Conservation (phyloP, 2,329 filamentous ascomycete species). For the Pseudogymnoascus sp. region DNA sequence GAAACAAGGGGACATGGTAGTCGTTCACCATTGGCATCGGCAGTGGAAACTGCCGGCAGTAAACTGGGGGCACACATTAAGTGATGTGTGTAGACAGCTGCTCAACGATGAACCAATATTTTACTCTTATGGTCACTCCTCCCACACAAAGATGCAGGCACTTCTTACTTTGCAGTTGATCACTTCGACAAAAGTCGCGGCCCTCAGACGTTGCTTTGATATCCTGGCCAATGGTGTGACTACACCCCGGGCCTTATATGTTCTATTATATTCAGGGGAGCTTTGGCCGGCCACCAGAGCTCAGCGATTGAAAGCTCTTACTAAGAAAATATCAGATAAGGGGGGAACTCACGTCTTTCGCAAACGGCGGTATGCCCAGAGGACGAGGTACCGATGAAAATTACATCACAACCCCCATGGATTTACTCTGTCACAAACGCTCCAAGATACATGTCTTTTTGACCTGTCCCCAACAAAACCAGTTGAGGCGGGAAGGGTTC, state of each 20-base stretch:
- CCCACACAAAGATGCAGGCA: neutral
- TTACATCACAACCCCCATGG: neutral
- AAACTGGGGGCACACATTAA: neutral
- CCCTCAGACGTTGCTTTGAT: neutral
- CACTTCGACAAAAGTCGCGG: neutral
- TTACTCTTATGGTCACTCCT: neutral
- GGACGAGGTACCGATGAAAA: neutral
- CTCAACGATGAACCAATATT: neutral
- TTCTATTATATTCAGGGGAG: neutral
- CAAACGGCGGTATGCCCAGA: too few species aligned
- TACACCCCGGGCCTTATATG: neutral
- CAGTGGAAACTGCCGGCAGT: conserved; percentile 1
- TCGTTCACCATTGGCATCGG: neutral
- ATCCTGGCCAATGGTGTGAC: conserved; percentile 4
- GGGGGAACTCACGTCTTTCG: too few species aligned
- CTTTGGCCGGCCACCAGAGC: neutral
- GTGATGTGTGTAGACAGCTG: neutral
- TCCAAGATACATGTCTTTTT: neutral
- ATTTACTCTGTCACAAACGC: neutral
- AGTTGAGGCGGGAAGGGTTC: neutral
- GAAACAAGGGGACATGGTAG: neutral
- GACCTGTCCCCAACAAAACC: neutral
- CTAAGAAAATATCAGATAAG: neutral
- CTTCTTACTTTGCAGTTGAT: neutral
- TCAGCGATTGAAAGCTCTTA: neutral